These are phyloP conservation scores for Prunella vulgaris DNA, from an alignment of 257 asterid species.

Conservation along the genomic window DNA sequence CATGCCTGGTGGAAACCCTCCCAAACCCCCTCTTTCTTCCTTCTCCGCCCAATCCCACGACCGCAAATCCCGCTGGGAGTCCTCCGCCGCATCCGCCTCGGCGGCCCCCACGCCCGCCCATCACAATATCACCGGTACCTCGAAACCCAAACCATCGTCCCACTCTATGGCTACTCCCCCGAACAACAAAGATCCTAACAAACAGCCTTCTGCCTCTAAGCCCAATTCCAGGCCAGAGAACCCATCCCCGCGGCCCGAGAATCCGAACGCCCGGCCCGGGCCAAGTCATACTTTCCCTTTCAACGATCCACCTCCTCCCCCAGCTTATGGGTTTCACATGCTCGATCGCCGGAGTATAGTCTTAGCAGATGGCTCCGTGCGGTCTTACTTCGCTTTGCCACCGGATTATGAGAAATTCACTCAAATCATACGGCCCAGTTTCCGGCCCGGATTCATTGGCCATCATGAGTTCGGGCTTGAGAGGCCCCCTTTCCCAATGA, in stretches of 20 bases:
- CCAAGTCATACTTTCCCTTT: slow-evolving; percentile 41
- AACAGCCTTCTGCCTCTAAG: slow-evolving; percentile 32
- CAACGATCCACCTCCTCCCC: slow-evolving; percentile 81
- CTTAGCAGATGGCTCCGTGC: slow-evolving; percentile 78
- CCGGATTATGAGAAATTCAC: slow-evolving; percentile 68
- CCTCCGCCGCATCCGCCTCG: slow-evolving; percentile 34
- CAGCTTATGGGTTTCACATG: slow-evolving; percentile 88
- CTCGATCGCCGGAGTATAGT: slow-evolving; percentile 75
- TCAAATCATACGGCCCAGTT: slow-evolving; percentile 31
- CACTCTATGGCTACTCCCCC: slow-evolving; percentile 25
- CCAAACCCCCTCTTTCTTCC: slow-evolving; percentile 35
- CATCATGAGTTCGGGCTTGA: slow-evolving; percentile 44
- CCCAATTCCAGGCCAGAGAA: slow-evolving; percentile 35
- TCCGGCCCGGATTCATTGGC: slow-evolving; percentile 38
- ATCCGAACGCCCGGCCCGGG: slow-evolving; percentile 27
- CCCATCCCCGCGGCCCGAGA: slow-evolving; percentile 37
- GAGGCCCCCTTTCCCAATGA: slow-evolving; percentile 49
- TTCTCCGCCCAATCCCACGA: slow-evolving; percentile 33
- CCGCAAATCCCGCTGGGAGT: slow-evolving; percentile 51
- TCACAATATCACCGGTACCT: slow-evolving; percentile 22
- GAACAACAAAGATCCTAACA: slow-evolving; percentile 21
- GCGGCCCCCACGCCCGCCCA: background rate
- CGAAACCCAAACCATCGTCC: slow-evolving; percentile 45
- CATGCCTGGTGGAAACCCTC: slow-evolving; percentile 49
- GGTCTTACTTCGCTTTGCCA: slow-evolving; percentile 83